Evolutionary conservation across 139 green algal genomes (phyloP), one percentile per base, ranked within the genome.

Genomic region (Chlorokybus atmophyticus): DNA sequence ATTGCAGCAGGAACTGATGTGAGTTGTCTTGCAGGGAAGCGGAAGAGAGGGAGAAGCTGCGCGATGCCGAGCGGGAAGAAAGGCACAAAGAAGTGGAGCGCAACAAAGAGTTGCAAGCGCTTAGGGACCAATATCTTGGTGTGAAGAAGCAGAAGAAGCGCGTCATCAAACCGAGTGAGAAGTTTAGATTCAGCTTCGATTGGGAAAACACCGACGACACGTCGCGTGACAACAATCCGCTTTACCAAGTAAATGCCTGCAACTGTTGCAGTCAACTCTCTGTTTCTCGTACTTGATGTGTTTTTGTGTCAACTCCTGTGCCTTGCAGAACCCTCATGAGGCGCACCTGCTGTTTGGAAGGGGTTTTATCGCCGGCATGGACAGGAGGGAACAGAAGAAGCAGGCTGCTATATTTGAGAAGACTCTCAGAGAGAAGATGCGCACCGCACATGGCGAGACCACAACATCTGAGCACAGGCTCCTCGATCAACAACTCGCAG

Each of bases 171-270:
- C 75, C 81, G 14, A 85, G 72, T 31, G 85, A 95, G 52, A 93
- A 92, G 78, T 92, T 90, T 62, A 76, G 73, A 42, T 94, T 96
- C 79, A 87, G 90, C 58, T 98, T 98, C 71, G 90, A 96, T 74
- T 98, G 90, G 90, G 85, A 94, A 47, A 82, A 78, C 3, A 68
- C 62, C 0, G 90, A 98, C 52, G 90, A 98, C 81, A 98, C 90
- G 0, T 84, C 72, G 51, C 69, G 71, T 25, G 88, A 94, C 68
- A 66, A 90, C 10, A 95, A 95, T 76, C 83, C 86, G 6, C 70
- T 96, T 35, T 95, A 93, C 76, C 52, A n/a, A n/a, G n/a, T n/a
- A n/a, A n/a, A n/a, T n/a, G n/a, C n/a, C n/a, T n/a, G n/a, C n/a
- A n/a, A n/a, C n/a, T n/a, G n/a, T n/a, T n/a, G n/a, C n/a, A n/a